Evolutionary conservation across 768 basidiomycete genomes (phyloP).

Genomic region (Saitozyma sp.): DNA sequence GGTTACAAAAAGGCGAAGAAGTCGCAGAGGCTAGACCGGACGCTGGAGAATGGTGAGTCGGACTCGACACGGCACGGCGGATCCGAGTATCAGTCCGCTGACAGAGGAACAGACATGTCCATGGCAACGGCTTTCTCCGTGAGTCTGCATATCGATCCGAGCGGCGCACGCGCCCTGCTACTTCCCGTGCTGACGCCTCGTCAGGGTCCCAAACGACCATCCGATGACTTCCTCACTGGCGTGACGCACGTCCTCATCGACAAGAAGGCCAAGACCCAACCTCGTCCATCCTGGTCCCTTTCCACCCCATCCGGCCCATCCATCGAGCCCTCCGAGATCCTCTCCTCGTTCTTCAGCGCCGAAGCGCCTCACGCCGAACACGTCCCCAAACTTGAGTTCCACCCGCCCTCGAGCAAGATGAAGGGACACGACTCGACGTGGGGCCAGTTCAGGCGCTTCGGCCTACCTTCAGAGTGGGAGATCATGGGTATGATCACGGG

Average conservation of each 20-base stretch:
- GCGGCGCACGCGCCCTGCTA: conserved; percentile 10
- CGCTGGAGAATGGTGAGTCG: conserved; percentile 67
- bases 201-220: conserved; percentile 27
- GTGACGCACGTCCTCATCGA: conserved; percentile 68
- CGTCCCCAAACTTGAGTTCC: conserved; percentile 18
- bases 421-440: conserved; percentile 38
- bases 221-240: conserved; percentile 74
- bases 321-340: conserved; percentile 31
- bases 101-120: conserved; percentile 58
- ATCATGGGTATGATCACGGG: conserved; percentile 70
- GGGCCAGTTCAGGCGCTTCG: conserved; percentile 56
- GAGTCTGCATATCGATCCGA: conserved; percentile 52
- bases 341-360: conserved; percentile 44
- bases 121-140: conserved; percentile 89
- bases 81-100: neutral
- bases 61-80: neutral
- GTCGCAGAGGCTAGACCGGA: conserved; percentile 62
- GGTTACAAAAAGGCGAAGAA: conserved; percentile 72
- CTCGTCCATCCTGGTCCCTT: conserved; percentile 67
- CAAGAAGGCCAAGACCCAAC: conserved; percentile 52
- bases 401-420: conserved; percentile 36
- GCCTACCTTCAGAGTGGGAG: conserved; percentile 74
- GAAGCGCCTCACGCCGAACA: conserved; percentile 3
- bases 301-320: conserved; percentile 56
- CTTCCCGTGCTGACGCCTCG: conserved; percentile 10